Conservation (phyloP, 2,329 filamentous ascomycete genomes). For the Curvularia sp. region DNA sequence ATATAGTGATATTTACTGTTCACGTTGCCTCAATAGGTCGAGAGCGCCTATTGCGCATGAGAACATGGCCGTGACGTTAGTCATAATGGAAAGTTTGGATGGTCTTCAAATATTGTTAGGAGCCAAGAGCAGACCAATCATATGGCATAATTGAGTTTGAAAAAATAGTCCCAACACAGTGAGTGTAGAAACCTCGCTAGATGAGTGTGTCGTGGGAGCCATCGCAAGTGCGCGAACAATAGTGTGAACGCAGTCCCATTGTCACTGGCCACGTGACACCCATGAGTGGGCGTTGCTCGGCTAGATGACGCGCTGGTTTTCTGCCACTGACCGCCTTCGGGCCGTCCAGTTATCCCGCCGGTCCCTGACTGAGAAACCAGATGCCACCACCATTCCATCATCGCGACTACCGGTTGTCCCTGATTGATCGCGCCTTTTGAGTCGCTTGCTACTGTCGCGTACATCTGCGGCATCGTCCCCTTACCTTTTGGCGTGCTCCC, state of each 20-base stretch:
- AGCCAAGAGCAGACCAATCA: not conserved
- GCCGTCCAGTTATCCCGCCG: conserved; percentile 16
- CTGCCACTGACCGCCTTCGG: conserved; percentile 24
- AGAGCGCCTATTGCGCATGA: not conserved
- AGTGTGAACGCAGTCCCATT: no score
- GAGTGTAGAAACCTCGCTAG: no score
- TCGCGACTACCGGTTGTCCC: conserved; percentile 14
- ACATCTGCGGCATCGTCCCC: conserved; percentile 18
- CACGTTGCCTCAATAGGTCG: not conserved
- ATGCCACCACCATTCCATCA: conserved; percentile 25
- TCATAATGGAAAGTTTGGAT: not conserved
- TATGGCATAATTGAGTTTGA: not conserved
- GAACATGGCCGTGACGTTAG: not conserved
- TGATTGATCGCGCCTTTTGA: conserved; percentile 16
- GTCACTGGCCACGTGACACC: not conserved
- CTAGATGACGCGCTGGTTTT: conserved; percentile 23
- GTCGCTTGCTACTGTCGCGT: conserved; percentile 31
- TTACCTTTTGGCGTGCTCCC: conserved; percentile 21
- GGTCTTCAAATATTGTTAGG: not conserved
- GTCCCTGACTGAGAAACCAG: conserved; percentile 25
- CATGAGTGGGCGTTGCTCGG: conserved; percentile 4
- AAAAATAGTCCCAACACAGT: not conserved
- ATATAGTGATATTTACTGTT: not conserved
- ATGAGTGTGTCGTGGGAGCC: not conserved
- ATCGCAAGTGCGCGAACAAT: not conserved